Evolutionary conservation across 2,329 filamentous ascomycete species (phyloP).

Genomic region (Fusarium sp.): DNA sequence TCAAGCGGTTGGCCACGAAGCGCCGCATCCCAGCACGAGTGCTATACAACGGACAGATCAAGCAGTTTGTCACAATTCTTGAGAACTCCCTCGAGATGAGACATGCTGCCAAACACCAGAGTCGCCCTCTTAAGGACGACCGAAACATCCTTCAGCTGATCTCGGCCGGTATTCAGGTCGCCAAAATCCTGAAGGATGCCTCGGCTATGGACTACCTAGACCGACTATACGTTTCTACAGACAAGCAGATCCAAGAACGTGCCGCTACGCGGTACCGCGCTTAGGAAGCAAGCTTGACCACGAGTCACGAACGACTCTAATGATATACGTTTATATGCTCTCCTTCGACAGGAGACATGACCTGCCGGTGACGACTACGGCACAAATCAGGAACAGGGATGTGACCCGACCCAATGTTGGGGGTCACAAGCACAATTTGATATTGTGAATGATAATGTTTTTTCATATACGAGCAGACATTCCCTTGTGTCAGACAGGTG

Average conservation of each 20-base stretch:
- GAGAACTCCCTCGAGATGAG: slow-evolving; percentile 91
- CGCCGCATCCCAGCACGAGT: slow-evolving; percentile 85
- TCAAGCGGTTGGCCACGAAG: slow-evolving; percentile 88
- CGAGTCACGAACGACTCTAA: slow-evolving; percentile 43
- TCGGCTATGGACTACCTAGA: slow-evolving; percentile 85
- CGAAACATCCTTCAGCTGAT: slow-evolving; percentile 89
- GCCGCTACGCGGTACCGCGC: slow-evolving; percentile 52
- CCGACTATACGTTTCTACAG: slow-evolving; percentile 82
- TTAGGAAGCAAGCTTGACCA: slow-evolving; percentile 42
- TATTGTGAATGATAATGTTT: slow-evolving; percentile 49
- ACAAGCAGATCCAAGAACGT: slow-evolving; percentile 80
- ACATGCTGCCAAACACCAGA: slow-evolving; percentile 85
- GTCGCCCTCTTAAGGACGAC: slow-evolving; percentile 85
- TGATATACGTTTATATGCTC: slow-evolving; percentile 46
- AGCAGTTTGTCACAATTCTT: slow-evolving; percentile 87
- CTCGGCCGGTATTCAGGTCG: slow-evolving; percentile 86
- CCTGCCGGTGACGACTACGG: slow-evolving; percentile 44
- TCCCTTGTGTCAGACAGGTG: slow-evolving; percentile 21
- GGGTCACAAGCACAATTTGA: slow-evolving; percentile 36
- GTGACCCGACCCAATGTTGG: slow-evolving; percentile 25
- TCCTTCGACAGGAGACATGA: slow-evolving; percentile 40
- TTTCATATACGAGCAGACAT: slow-evolving; percentile 41
- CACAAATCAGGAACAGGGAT: slow-evolving; percentile 45
- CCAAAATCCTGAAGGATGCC: slow-evolving; percentile 87
- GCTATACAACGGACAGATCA: slow-evolving; percentile 89